Evolutionary conservation across 345 rosid genomes (phyloP).

Genomic region (Anacardium occidentale): DNA sequence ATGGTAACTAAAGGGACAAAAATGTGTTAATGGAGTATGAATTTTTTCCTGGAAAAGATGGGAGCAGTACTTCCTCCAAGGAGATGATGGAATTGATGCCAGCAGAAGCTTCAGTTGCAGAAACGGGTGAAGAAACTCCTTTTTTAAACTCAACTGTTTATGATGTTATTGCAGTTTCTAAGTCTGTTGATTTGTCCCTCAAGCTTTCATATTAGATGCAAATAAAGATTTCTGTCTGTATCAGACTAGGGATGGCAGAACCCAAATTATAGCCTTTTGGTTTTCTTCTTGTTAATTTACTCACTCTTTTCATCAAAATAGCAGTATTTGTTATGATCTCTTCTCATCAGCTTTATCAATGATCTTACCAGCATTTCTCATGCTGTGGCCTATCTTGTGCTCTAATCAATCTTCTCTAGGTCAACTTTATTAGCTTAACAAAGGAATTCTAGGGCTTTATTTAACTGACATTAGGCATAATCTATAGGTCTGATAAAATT

Average conservation of each 20-base stretch:
- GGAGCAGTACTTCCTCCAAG: constrained; percentile 36
- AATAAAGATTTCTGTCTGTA: constrained; percentile 19
- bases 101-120: constrained; percentile 36
- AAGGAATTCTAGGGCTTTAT: constrained; percentile 9
- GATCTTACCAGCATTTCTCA: constrained; percentile 35
- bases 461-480: not conserved
- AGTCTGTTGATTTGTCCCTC: too few species aligned
- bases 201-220: constrained; percentile 17
- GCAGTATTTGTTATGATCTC: constrained; percentile 29
- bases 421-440: not conserved
- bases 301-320: not conserved
- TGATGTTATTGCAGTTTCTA: not conserved
- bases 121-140: constrained; percentile 33
- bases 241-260: constrained; percentile 16
- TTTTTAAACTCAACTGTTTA: constrained; percentile 24
- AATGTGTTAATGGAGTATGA: constrained; percentile 55
- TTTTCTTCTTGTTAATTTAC: too few species aligned
- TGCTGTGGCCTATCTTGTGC: not conserved
- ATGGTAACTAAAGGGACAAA: constrained; percentile 32
- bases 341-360: constrained; percentile 33
- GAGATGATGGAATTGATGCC: constrained; percentile 28
- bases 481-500: too few species aligned
- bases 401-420: constrained; percentile 4
- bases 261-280: not conserved
- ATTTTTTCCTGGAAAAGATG: constrained; percentile 60